phyloP scores from a whole-genome alignment of 495 filamentous ascomycete species.

The Penicillium crystallinum region DNA sequence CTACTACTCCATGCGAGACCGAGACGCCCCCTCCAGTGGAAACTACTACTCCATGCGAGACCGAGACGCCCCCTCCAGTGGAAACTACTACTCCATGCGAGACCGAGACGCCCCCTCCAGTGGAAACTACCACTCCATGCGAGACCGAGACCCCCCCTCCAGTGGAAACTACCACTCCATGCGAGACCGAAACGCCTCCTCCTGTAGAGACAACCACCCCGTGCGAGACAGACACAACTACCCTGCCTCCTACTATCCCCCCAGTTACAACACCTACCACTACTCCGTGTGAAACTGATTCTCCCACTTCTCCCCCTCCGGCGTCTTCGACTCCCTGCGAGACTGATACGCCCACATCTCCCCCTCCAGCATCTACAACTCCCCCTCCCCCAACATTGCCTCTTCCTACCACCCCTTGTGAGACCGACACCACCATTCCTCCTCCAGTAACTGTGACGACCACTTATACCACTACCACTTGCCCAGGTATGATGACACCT shows the following conservation, averaged over 20 bases:
- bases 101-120: constrained; percentile 1
- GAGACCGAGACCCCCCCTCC: constrained; percentile 1
- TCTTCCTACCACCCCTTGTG: constrained; percentile 6
- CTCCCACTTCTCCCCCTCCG: not conserved
- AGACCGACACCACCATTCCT: constrained; percentile 2
- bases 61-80: not conserved
- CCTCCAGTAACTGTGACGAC: constrained; percentile 16
- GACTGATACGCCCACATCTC: not conserved
- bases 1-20: constrained; percentile 8
- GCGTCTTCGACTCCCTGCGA: constrained; percentile 4
- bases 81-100: constrained; percentile 6
- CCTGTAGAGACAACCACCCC: not conserved
- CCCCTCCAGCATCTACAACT: constrained; percentile 1
- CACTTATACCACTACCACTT: constrained; percentile 19
- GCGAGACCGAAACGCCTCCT: constrained; percentile 3
- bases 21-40: not conserved
- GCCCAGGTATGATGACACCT: constrained; percentile 17
- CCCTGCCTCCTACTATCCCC: not conserved
- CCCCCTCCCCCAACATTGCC: not conserved
- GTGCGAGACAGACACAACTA: constrained; percentile 2
- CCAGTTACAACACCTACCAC: too few species aligned
- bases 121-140: not conserved
- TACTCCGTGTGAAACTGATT: constrained; percentile 1
- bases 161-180: not conserved
- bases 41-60: constrained; percentile 4